Conservation (phyloP, 345 rosid species). For the Ricinus communis region DNA sequence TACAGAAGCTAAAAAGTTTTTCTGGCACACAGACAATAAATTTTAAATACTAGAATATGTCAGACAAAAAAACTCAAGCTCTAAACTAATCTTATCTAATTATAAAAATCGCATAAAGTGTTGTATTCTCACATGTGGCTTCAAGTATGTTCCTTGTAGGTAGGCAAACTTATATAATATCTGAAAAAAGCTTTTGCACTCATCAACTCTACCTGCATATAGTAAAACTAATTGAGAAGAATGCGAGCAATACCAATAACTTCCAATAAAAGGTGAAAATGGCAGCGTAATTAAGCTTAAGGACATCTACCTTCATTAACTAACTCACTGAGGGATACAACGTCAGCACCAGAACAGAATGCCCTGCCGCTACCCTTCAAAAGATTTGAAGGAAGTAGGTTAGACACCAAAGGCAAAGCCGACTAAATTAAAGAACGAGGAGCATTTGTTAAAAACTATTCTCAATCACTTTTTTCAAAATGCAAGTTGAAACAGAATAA, state of each 20-base stretch:
- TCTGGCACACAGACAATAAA: neutral
- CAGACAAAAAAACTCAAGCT: conserved; percentile 1
- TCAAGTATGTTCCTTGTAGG: conserved; percentile 81
- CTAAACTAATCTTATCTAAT: conserved; percentile 18
- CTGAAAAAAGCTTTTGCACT: conserved; percentile 62
- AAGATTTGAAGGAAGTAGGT: conserved; percentile 35
- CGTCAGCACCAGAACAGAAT: conserved; percentile 87
- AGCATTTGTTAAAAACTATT: neutral
- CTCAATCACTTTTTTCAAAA: neutral
- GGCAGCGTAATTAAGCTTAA: neutral
- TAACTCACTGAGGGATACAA: conserved; percentile 51
- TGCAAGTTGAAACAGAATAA: no score
- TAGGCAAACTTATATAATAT: conserved; percentile 74
- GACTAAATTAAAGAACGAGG: conserved; percentile 16
- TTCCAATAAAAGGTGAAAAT: neutral
- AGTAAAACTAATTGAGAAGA: conserved; percentile 9
- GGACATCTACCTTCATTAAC: conserved; percentile 54
- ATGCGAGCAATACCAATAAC: conserved; percentile 21
- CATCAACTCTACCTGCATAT: conserved; percentile 65
- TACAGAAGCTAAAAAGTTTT: neutral
- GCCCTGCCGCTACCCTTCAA: conserved; percentile 83
- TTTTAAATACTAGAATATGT: neutral
- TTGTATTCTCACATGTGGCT: conserved; percentile 73
- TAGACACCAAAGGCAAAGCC: conserved; percentile 15
- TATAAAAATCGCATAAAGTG: conserved; percentile 11